These are phyloP conservation scores for Phanerochaete carnosa DNA, from an alignment of 768 basidiomycete genomes.

Conservation along the genomic window DNA sequence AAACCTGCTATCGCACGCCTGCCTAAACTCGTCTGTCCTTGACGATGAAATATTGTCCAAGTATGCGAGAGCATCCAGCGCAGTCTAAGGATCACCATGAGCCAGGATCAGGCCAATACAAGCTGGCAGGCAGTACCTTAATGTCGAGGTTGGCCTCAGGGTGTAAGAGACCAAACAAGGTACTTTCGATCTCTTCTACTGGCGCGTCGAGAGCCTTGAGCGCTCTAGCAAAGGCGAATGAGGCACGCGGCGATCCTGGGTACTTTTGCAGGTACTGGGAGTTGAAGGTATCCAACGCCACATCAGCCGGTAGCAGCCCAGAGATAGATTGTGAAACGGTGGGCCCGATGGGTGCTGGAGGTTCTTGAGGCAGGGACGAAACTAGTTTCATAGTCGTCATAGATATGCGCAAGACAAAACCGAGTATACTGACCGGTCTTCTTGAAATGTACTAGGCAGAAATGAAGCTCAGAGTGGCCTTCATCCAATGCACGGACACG, in stretches of 20 bases:
- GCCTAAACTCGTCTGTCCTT: conserved; percentile 59
- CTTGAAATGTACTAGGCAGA: conserved; percentile 65
- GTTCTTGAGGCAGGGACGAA: conserved; percentile 38
- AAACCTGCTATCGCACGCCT: conserved; percentile 51
- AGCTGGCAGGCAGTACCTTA: conserved; percentile 35
- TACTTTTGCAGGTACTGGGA: conserved; percentile 72
- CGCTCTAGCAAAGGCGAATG: conserved; percentile 65
- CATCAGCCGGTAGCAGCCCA: conserved; percentile 51
- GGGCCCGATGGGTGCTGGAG: conserved; percentile 44
- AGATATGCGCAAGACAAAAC: neutral
- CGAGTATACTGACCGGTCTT: conserved; percentile 39
- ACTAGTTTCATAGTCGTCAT: conserved; percentile 32
- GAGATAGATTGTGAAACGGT: conserved; percentile 46
- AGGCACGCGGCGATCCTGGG: conserved; percentile 43
- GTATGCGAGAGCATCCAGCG: conserved; percentile 44
- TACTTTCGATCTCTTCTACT: conserved; percentile 56
- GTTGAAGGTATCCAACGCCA: conserved; percentile 66
- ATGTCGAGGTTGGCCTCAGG: conserved; percentile 42
- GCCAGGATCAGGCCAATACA: neutral
- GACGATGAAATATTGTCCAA: conserved; percentile 47
- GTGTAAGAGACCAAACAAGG: conserved; percentile 47
- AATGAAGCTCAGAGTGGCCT: conserved; percentile 65
- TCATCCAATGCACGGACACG: conserved; percentile 51
- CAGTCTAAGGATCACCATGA: conserved; percentile 40
- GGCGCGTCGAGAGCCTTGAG: conserved; percentile 44